Evolutionary conservation across 1,139 yeast species (phyloP).

Genomic region (Kodamaea sp.): DNA sequence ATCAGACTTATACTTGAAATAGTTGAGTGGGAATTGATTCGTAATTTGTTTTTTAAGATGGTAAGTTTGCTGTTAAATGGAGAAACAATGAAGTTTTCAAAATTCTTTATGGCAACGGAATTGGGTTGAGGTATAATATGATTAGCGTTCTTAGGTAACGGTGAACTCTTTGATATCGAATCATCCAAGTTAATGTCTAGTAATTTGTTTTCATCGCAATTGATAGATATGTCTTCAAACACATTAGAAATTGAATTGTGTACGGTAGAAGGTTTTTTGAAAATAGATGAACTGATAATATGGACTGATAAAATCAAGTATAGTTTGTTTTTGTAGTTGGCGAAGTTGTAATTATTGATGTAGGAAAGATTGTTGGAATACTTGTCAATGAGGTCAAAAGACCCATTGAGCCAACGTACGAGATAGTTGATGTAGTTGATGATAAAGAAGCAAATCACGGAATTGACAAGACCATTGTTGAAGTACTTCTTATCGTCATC

Average conservation of each 20-base stretch:
- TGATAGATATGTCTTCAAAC: constrained; percentile 15
- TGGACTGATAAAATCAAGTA: constrained; percentile 45
- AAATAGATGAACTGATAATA: constrained; percentile 39
- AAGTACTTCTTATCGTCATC: constrained; percentile 19
- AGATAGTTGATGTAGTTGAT: constrained; percentile 33
- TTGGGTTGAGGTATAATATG: constrained; percentile 16
- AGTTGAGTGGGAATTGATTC: constrained; percentile 8
- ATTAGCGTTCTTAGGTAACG: constrained; percentile 19
- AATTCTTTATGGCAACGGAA: constrained; percentile 54
- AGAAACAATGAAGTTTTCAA: constrained; percentile 52
- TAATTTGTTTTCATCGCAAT: constrained; percentile 17
- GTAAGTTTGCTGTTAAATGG: constrained; percentile 34
- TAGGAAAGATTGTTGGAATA: constrained; percentile 12
- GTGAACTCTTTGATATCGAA: constrained; percentile 5
- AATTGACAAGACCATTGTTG: constrained; percentile 26
- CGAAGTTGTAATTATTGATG: constrained; percentile 14
- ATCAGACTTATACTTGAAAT: not conserved
- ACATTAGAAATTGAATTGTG: constrained; percentile 13
- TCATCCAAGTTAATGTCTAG: constrained; percentile 15
- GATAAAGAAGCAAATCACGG: constrained; percentile 30
- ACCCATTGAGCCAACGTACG: constrained; percentile 16
- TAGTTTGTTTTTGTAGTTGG: constrained; percentile 28
- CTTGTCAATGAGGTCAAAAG: constrained; percentile 13
- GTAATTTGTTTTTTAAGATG: constrained; percentile 10
- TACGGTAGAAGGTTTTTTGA: constrained; percentile 18